Evolutionary conservation across 495 filamentous ascomycete genomes (phyloP), one percentile per base, ranked within the genome.

Genomic region (Penicillium desertorum): DNA sequence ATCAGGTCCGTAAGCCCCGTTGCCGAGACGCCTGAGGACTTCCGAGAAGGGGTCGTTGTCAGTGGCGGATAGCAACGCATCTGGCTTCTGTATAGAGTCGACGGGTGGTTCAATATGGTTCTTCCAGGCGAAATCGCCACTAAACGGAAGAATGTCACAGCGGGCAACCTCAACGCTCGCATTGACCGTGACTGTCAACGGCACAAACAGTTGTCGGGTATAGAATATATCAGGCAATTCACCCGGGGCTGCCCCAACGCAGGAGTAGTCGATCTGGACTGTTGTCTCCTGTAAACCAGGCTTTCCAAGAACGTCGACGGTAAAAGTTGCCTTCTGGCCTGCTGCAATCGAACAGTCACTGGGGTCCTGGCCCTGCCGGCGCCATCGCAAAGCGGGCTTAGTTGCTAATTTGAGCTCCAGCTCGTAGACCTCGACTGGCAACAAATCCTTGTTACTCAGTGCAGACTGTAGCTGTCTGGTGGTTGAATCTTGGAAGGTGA

Each of bases 401-500:
- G 84, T 84, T 17, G 86, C 81, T 39, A 90, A 74, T 57, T 91
- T 87, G 25, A 93, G 72, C 60, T 96, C 89, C 20, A 91, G 82
- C 65, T 96, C 92, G 68, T 96, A 91, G 4, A 92, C 74, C 61
- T 96, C 91, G 1, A 84, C 81, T 0, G 87, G 81, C 5, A 87
- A 81, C 10, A 91, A 82, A 62, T 92, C 87, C 64, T 88, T 89
- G 63, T 86, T 90, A 34, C 70, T 81, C 30, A 95, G 74, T 1
- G 89, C 89, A 17, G 84, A 76, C 62, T 92, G 90, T 16, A 94
- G 76, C 25, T 89, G 84, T 16, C 79, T 82, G 55, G 88, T 88
- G 0, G 90, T 92, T 0, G 92, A 96, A 71, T 97, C 91, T 56
- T 89, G 86, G 72, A 96, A 96, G 0, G 90, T 91, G 56, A 97